Evolutionary conservation across 805 yeast species (phyloP), one percentile per base, ranked within the genome.

Genomic region (Metschnikowia henanensis): DNA sequence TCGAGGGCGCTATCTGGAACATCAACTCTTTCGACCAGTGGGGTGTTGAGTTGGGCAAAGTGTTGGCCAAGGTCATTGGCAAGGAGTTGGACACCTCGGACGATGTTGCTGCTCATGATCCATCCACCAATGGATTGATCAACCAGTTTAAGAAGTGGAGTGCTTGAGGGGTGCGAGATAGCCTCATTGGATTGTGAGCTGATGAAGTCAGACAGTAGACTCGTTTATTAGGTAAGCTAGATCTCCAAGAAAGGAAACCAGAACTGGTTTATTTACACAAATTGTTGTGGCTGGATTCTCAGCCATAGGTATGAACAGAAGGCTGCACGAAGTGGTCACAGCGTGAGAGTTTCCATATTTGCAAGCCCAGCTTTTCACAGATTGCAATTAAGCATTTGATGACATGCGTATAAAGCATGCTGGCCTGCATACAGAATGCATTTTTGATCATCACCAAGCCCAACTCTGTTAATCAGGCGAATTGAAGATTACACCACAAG

Each of bases 31-130:
- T 89, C 66, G 99, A 94, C 77, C 99, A 94, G 78, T 94, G 98
- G 96, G 99, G 99, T 72, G 99, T 94, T 61, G 99, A 94, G 76
- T 86, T 94, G 60, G 99, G 99, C 68, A 94, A 94, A 76, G 95
- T 86, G 41, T 81, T 94, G 65, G 99, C 99, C 64, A 94, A 94
- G 83, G 94, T 79, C 47, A 92, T 94, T 62, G 92, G 95, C 60
- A 79, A 79, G 59, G 97, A 94, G 74, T 82, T 94, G 64, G 87
- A 86, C 58, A 80, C 77, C 62, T 62, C 66, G 35, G 68, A 72
- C 43, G 54, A 56, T 45, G 82, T 86, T 43, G 64, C 72, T 28
- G 63, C 81, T 48, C 99, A 94, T 70, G 99, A 94, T 66, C 83
- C 84, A 30, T 87, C 96, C 37, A 94, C 99, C 58, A 85, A 86